Base-by-base conservation (phyloP, 2,329 filamentous ascomycete species). In the Hysterium pulicare region DNA sequence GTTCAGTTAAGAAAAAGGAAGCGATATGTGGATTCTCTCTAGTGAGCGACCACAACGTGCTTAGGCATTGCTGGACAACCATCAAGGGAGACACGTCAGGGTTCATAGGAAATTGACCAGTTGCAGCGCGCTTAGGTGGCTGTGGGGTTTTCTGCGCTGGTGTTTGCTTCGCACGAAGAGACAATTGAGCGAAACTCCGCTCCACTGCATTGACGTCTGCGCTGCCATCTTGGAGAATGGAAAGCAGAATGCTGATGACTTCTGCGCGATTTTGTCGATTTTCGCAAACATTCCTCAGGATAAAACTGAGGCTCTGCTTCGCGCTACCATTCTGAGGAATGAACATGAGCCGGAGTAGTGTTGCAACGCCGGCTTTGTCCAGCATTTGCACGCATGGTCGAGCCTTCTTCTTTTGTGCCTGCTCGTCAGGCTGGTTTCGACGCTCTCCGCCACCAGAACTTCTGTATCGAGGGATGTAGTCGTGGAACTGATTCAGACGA, bases 321-420 rank as follows among this genome's bases (percentile, higher is more conserved):
- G 93, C 85, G 48, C 87, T 93, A 17, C 87, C 88, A 50, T 91
- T 87, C 52, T 96, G 88, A 36, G 88, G 86, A 56, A 97, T 90
- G 65, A 98, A 98, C 91, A 98, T 96, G 8, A 98, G 78, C n/a
- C 94, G 87, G 33, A 98, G 77, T 24, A 98, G 74, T n/a, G 93
- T 97, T 20, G 94, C 93, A 51, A 98, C 84, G 20, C 94, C 93
- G 35, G 90, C 80, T 69, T 95, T 96, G 67, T 98, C 93, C 22
- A 98, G 80, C 86, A 98, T 95, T 64, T 98, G 93, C 19, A 95
- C 87, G 44, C 94, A 86, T 17, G 88, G 84, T 47, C 87, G 86
- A 44, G 61, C 53, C 57, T 86, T 84, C 70, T 90, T 91, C 62
- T 76, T 78, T 60, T 51, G 81, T 69, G 51, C 61, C 44, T 67